These are phyloP conservation scores for Didymosphaeria variabile DNA, from an alignment of 2,329 filamentous ascomycete species.

Conservation along the genomic window DNA sequence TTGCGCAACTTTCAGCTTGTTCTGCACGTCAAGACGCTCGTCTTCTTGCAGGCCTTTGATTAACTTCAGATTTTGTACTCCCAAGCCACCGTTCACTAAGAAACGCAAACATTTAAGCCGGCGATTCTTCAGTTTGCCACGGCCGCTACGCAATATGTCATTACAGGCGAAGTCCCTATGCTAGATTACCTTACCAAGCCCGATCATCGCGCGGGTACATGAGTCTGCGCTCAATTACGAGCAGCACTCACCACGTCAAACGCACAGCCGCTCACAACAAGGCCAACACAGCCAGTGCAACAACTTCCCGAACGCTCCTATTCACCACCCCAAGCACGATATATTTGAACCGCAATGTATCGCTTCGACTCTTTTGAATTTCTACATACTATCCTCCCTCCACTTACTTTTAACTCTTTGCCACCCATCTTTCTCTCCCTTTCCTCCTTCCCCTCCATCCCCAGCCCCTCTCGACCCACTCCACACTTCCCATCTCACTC, in stretches of 20 bases:
- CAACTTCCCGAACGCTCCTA: not conserved
- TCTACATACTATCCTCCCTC: constrained; percentile 59
- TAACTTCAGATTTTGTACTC: too few species aligned
- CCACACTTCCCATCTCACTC: constrained; percentile 89
- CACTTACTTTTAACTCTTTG: constrained; percentile 71
- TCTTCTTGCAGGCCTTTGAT: too few species aligned
- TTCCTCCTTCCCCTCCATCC: constrained; percentile 70
- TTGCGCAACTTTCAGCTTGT: too few species aligned
- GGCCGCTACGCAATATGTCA: too few species aligned
- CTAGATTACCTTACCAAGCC: too few species aligned
- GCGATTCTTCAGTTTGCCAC: too few species aligned
- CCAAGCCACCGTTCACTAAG: too few species aligned
- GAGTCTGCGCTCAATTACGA: not conserved
- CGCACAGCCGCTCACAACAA: not conserved
- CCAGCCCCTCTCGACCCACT: constrained; percentile 86
- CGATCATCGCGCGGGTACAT: not conserved
- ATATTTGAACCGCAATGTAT: not conserved
- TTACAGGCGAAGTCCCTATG: too few species aligned
- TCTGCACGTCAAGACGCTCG: too few species aligned
- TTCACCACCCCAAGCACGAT: not conserved
- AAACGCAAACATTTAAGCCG: too few species aligned
- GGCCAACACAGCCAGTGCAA: not conserved
- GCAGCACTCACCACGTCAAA: not conserved
- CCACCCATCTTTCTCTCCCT: constrained; percentile 72
- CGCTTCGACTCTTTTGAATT: not conserved